Conservation (phyloP, 2,329 filamentous ascomycete species). For the Botryotinia globosa region DNA sequence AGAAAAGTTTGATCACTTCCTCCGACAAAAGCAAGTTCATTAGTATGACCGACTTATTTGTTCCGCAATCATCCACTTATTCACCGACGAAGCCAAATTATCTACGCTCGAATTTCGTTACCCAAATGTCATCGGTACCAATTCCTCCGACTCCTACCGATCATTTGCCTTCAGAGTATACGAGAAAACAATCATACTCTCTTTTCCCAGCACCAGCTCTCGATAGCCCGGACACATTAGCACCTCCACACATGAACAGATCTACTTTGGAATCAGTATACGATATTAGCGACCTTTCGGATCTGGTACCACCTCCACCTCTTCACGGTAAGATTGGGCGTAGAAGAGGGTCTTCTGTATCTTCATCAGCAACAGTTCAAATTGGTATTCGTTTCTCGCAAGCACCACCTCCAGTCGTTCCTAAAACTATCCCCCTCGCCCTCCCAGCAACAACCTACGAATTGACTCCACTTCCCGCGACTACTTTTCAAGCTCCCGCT, state of each 20-base stretch:
- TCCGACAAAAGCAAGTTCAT: constrained; percentile 30
- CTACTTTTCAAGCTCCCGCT: neutral
- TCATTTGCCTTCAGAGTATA: constrained; percentile 16
- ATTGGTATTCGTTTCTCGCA: constrained; percentile 67
- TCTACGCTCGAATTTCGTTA: constrained; percentile 21
- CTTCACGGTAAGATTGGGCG: constrained; percentile 28
- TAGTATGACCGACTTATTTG: constrained; percentile 30
- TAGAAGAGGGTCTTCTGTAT: constrained; percentile 58
- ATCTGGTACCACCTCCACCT: constrained; percentile 31
- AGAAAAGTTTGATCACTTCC: constrained; percentile 27
- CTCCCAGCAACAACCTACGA: constrained; percentile 39
- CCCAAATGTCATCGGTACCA: constrained; percentile 8
- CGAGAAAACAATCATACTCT: constrained; percentile 35
- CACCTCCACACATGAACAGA: neutral
- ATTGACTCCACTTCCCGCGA: constrained; percentile 26
- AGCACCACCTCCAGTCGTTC: constrained; percentile 35
- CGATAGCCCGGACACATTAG: constrained; percentile 18
- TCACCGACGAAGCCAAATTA: constrained; percentile 20
- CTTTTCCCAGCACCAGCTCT: constrained; percentile 31
- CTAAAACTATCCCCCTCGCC: constrained; percentile 29
- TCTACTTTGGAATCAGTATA: constrained; percentile 31
- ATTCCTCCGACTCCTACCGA: neutral
- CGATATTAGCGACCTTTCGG: constrained; percentile 31
- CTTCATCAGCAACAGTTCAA: constrained; percentile 66
- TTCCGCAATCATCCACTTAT: constrained; percentile 19